Evolutionary conservation across 345 rosid genomes (phyloP).

Genomic region (Schrenkiella parvula): DNA sequence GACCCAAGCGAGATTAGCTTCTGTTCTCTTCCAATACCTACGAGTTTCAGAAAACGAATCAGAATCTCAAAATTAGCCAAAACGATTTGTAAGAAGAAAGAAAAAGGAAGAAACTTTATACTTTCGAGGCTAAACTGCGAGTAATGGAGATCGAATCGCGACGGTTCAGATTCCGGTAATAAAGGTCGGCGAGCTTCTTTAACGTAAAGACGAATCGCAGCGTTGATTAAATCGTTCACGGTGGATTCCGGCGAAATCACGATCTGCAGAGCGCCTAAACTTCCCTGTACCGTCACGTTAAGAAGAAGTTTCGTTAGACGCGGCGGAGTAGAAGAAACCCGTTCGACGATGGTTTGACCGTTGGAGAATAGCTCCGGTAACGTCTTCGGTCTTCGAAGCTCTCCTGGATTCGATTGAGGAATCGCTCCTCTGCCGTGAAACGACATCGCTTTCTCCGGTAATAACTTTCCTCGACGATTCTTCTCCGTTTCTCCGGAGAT

Average conservation of each 20-base stretch:
- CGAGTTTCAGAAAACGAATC: neutral
- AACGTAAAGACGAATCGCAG: slow-evolving; percentile 46
- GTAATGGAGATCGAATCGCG: slow-evolving; percentile 74
- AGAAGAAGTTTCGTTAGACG: slow-evolving; percentile 72
- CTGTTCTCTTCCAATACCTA: slow-evolving; percentile 63
- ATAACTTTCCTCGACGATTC: slow-evolving; percentile 40
- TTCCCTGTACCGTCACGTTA: slow-evolving; percentile 83
- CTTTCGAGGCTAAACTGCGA: slow-evolving; percentile 94
- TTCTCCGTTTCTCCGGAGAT: slow-evolving; percentile 47
- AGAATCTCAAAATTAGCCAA: neutral
- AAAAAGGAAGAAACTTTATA: slow-evolving; percentile 33
- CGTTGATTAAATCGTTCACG: slow-evolving; percentile 54
- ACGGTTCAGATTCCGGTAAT: slow-evolving; percentile 40
- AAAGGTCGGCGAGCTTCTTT: slow-evolving; percentile 84
- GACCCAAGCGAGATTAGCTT: slow-evolving; percentile 67
- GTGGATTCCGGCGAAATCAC: slow-evolving; percentile 61
- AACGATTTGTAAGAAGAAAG: neutral
- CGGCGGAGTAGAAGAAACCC: slow-evolving; percentile 14
- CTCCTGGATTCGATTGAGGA: slow-evolving; percentile 30
- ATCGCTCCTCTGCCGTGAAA: slow-evolving; percentile 45
- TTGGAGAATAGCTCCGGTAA: slow-evolving; percentile 46
- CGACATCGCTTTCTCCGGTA: slow-evolving; percentile 53
- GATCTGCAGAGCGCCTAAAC: slow-evolving; percentile 76
- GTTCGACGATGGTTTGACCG: slow-evolving; percentile 9
- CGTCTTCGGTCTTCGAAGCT: slow-evolving; percentile 64